A percentile compares a stretch with the other conserved stretches of the same genome.
Conservation (phyloP, 106 monocot genomes). For the Hemerocallis citrina region DNA sequence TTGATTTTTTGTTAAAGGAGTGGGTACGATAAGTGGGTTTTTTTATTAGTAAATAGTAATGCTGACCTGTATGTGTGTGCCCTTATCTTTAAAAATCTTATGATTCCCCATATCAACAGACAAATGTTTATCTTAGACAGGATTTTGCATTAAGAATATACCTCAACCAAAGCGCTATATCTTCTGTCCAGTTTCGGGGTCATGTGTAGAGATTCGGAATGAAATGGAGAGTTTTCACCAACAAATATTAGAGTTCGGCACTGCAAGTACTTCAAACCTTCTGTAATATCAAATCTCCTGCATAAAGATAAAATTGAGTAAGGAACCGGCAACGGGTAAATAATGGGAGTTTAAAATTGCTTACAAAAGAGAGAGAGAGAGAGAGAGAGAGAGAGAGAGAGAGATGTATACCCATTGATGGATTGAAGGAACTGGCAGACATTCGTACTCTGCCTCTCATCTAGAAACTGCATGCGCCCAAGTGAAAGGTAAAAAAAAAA, state of each 20-base stretch:
- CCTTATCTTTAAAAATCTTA: no score
- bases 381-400: neutral
- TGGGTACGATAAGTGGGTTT: no score
- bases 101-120: no score
- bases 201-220: slow-evolving; percentile 69
- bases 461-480: slow-evolving; percentile 34
- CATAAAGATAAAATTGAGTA: neutral
- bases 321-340: neutral
- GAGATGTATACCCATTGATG: slow-evolving; percentile 42
- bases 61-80: no score
- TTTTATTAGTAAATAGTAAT: no score
- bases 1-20: no score
- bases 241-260: slow-evolving; percentile 68
- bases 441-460: slow-evolving; percentile 49
- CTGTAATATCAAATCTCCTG: slow-evolving; percentile 66
- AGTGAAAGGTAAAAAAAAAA: neutral
- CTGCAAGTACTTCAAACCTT: slow-evolving; percentile 34
- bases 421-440: slow-evolving; percentile 56
- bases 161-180: slow-evolving; percentile 75
- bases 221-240: slow-evolving; percentile 62
- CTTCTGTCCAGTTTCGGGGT: slow-evolving; percentile 55
- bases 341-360: neutral
- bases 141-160: slow-evolving; percentile 6
- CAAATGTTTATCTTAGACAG: no score
- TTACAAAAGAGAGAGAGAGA: no score